Evolutionary conservation across 768 basidiomycete species (phyloP), one percentile per base, ranked within the genome.

Genomic region (Tylopilus plumbeoviolaceoides): DNA sequence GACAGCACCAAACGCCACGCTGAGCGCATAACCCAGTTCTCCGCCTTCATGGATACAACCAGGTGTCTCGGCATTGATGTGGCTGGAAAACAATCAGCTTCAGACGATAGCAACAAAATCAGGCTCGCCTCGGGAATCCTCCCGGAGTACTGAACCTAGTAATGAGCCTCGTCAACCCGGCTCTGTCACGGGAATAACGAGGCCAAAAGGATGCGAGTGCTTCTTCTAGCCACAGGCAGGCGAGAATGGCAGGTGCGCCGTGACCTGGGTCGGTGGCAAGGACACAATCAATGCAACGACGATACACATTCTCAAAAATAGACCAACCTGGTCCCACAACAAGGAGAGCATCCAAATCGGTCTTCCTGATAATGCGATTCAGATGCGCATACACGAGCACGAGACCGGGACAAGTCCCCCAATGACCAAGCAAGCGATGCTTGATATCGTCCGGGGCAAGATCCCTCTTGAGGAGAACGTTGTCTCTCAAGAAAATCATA

Each of bases 21-120:
- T 79, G 35, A 94, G 81, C 4, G 91, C 91, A 59, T 95, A 95
- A 8, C 93, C 92, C 14, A 95, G 79, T 67, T 95, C 93, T 27
- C 86, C 87, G 49, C 93, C 93, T 71, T 97, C 93, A 60, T 97
- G 93, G 56, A 97, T 95, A 4, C 82, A 78, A 6, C 93, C 93
- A 18, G 92, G 93, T 1, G 90, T 92, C 68, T 90, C 82, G 0
- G 91, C 87, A 53, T 91, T 89, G 58, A 87, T 81, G 53, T 86
- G 84, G 60, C 84, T 85, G 33, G 11, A 44, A 51, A n/a, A 23
- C 17, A 2, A 27, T 59, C 20, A 61, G 44, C 14, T 7, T 49
- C 14, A 15, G 14, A 18, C 8, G 28, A 28, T 7, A 31, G 17
- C 36, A n/a, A 21, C 2, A 5, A 38, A 7, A 18, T 12, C 21